Evolutionary conservation across 441 rosid species (phyloP).

Genomic region (Brassica balearica): DNA sequence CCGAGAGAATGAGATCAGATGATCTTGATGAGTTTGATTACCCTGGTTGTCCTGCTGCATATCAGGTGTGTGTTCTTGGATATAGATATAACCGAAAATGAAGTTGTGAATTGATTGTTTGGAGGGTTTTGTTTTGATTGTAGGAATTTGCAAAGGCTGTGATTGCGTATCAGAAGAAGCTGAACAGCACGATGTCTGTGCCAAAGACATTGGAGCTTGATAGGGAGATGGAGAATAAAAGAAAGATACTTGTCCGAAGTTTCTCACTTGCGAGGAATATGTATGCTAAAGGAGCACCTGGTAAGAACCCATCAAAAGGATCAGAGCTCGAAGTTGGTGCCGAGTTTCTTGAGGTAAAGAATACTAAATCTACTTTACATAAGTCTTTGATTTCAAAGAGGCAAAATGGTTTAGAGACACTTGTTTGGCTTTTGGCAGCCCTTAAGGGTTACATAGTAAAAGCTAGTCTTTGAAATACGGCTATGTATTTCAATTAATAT

Average conservation of each 20-base stretch:
- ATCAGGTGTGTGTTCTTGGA: conserved; percentile 57
- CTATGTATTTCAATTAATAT: conserved; percentile 17
- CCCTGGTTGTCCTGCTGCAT: conserved; percentile 85
- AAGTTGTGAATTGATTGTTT: conserved; percentile 9
- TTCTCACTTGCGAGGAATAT: conserved; percentile 77
- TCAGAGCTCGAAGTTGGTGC: conserved; percentile 63
- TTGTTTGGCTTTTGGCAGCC: conserved; percentile 32
- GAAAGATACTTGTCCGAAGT: conserved; percentile 61
- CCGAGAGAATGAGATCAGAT: conserved; percentile 74
- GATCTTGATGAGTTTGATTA: conserved; percentile 73
- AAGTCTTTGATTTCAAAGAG: neutral
- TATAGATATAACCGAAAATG: neutral
- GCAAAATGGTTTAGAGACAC: conserved; percentile 10
- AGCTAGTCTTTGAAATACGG: conserved; percentile 18
- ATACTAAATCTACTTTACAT: neutral
- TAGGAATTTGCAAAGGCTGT: conserved; percentile 93
- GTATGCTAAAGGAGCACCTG: conserved; percentile 51
- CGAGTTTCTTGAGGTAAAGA: conserved; percentile 60
- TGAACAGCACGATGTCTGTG: conserved; percentile 50
- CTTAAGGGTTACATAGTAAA: conserved; percentile 28
- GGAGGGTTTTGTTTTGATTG: neutral
- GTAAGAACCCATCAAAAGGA: conserved; percentile 45
- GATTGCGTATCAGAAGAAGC: conserved; percentile 79
- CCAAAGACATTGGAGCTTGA: conserved; percentile 57
- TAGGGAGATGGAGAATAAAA: conserved; percentile 66